Evolutionary conservation across 129 eudicot species (phyloP).

Genomic region (Scalesia atractyloides): DNA sequence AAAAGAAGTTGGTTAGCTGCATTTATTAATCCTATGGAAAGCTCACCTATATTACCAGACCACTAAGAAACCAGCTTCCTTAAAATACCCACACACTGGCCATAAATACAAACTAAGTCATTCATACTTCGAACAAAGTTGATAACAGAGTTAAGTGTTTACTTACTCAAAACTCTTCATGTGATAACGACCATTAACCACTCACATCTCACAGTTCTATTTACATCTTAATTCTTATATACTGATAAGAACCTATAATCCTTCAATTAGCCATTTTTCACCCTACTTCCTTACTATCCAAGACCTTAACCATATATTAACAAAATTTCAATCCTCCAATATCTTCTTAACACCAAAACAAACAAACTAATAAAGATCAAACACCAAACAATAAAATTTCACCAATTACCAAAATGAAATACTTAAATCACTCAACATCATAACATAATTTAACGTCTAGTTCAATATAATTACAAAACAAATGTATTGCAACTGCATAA

Average conservation of each 20-base stretch:
- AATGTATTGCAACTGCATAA: neutral
- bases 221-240: neutral
- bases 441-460: neutral
- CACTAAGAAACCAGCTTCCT: no score
- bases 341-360: neutral
- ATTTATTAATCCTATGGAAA: neutral
- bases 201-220: neutral
- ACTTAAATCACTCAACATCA: neutral
- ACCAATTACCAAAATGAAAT: neutral
- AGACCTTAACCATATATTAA: neutral
- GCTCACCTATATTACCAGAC: no score
- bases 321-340: neutral
- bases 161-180: no score
- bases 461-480: neutral
- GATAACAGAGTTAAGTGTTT: no score
- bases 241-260: neutral
- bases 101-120: no score
- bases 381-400: neutral
- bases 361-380: slow-evolving; percentile 7
- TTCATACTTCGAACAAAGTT: no score
- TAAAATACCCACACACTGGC: no score
- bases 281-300: no score
- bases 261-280: neutral
- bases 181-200: no score
- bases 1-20: neutral